A percentile compares a stretch with the other conserved stretches of the same genome.
Evolutionary conservation across 805 yeast species (phyloP).

Genomic region (Jamesozyma rosinii): DNA sequence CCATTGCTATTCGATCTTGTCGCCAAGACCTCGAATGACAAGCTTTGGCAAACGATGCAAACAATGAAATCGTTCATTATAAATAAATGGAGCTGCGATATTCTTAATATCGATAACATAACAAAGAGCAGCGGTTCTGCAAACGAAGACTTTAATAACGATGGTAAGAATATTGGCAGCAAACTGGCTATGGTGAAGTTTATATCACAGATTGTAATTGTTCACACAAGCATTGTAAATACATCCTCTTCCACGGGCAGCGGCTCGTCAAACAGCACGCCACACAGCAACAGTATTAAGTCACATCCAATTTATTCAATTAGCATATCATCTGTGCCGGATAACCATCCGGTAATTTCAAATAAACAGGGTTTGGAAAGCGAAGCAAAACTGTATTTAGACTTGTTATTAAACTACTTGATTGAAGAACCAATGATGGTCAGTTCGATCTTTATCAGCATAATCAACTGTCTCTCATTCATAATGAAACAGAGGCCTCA

Average conservation of each 20-base stretch:
- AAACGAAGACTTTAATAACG: slow-evolving; percentile 24
- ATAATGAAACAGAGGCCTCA: slow-evolving; percentile 62
- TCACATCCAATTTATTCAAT: slow-evolving; percentile 17
- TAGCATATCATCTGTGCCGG: slow-evolving; percentile 40
- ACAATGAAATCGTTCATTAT: slow-evolving; percentile 51
- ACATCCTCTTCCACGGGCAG: slow-evolving; percentile 13
- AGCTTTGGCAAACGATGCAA: slow-evolving; percentile 47
- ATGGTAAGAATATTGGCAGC: slow-evolving; percentile 45
- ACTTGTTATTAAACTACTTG: slow-evolving; percentile 49
- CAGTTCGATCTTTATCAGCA: slow-evolving; percentile 55
- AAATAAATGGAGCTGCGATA: slow-evolving; percentile 46
- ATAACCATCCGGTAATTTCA: slow-evolving; percentile 54
- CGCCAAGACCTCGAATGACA: slow-evolving; percentile 33
- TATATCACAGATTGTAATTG: slow-evolving; percentile 47
- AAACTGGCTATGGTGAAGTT: slow-evolving; percentile 68
- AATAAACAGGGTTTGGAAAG: slow-evolving; percentile 47
- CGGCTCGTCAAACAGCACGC: neutral
- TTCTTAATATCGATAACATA: neutral
- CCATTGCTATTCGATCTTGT: slow-evolving; percentile 39
- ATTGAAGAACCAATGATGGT: slow-evolving; percentile 46
- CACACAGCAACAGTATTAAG: neutral
- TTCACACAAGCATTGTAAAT: slow-evolving; percentile 34
- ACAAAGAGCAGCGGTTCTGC: slow-evolving; percentile 26
- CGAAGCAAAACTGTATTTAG: slow-evolving; percentile 64
- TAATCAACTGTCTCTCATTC: slow-evolving; percentile 53